These are phyloP conservation scores for Pichia membranifaciens DNA, from an alignment of 805 yeast species.

Conservation along the genomic window DNA sequence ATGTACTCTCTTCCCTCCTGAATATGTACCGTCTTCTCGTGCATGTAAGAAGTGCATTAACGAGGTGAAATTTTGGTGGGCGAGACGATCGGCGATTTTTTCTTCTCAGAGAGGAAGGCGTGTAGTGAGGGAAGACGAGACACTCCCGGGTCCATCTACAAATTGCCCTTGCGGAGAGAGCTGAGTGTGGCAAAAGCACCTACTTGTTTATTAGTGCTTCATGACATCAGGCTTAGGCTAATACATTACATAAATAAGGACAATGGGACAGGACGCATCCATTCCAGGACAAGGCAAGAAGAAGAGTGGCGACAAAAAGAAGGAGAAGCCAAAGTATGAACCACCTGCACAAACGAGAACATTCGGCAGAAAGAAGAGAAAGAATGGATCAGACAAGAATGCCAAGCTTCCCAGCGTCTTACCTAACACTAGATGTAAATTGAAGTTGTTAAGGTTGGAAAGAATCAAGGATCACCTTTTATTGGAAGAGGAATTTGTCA, in stretches of 20 bases:
- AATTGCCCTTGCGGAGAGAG: no score
- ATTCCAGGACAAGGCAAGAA: conserved; percentile 30
- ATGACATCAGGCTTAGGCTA: no score
- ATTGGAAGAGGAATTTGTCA: conserved; percentile 92
- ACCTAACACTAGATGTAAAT: conserved; percentile 90
- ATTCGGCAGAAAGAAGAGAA: conserved; percentile 88
- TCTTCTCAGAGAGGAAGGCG: no score
- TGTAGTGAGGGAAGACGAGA: no score
- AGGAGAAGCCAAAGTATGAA: conserved; percentile 93
- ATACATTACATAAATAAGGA: not conserved
- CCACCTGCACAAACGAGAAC: conserved; percentile 91
- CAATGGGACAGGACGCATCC: conserved; percentile 32
- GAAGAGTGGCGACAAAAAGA: conserved; percentile 41
- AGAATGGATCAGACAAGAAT: conserved; percentile 77
- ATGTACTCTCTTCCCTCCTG: no score
- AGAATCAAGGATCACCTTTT: conserved; percentile 93
- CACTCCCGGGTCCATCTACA: no score
- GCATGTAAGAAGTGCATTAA: no score
- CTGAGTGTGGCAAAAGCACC: no score
- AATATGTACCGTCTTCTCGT: no score
- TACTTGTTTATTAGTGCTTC: no score
- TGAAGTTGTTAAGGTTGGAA: conserved; percentile 86
- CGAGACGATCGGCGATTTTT: no score
- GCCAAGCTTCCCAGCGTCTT: conserved; percentile 67
- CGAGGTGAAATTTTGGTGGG: no score